A percentile compares a stretch with the other conserved stretches of the same genome.
Evolutionary conservation across 176 grass and related monocot genomes (phyloP).

Genomic region (Eremochloa ophiuroides): DNA sequence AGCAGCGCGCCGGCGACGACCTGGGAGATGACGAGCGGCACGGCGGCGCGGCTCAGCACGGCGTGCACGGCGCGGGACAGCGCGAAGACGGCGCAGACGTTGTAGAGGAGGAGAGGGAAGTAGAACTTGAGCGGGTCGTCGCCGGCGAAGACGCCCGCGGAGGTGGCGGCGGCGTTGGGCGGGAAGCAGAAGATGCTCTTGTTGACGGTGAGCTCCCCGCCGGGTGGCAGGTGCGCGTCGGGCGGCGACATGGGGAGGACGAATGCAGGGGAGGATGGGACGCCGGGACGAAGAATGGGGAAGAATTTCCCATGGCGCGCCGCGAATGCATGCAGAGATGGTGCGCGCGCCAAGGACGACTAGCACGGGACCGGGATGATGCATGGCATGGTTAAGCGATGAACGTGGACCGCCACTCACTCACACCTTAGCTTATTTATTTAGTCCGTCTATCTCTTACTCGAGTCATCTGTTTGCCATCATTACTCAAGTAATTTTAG

Average conservation of each 20-base stretch:
- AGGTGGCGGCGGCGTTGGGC: conserved; percentile 36
- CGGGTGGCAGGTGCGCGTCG: not conserved
- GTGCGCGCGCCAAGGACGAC: not conserved
- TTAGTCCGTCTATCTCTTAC: too few species aligned
- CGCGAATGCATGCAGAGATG: conserved; percentile 2
- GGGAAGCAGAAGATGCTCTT: conserved; percentile 48
- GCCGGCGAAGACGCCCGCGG: conserved; percentile 63
- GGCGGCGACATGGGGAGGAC: conserved; percentile 17
- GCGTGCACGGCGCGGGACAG: conserved; percentile 42
- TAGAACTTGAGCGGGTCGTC: conserved; percentile 82
- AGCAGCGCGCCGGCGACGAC: conserved; percentile 69
- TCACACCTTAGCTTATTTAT: too few species aligned
- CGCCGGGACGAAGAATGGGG: not conserved
- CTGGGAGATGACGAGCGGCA: conserved; percentile 70
- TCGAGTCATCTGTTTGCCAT: too few species aligned
- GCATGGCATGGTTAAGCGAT: conserved; percentile 13
- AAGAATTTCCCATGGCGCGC: conserved; percentile 6
- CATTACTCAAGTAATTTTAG: too few species aligned
- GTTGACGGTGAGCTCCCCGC: not conserved
- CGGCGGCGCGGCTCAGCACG: conserved; percentile 18
- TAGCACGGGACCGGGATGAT: not conserved
- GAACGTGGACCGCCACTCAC: conserved; percentile 39
- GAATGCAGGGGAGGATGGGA: not conserved
- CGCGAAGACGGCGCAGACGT: conserved; percentile 53
- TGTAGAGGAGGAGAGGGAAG: conserved; percentile 62